Conservation (phyloP, 163 green algal genomes). For the Coccomyxa subellipsoidea region DNA sequence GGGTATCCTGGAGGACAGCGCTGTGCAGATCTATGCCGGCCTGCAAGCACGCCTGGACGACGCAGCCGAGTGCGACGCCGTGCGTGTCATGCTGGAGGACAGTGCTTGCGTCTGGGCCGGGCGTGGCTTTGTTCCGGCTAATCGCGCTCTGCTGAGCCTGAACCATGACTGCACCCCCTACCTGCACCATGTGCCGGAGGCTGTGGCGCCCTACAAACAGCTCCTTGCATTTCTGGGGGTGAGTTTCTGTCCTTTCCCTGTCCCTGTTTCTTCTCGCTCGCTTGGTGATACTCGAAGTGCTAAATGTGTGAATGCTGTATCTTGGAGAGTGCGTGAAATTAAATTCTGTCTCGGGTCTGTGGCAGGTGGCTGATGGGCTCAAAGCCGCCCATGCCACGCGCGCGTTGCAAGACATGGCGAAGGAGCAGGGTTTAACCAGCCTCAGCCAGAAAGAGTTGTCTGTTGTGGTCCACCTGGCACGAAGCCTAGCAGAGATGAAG, state of each 20-base stretch:
- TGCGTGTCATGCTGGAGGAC: constrained; percentile 9
- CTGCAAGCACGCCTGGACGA: constrained; percentile 1
- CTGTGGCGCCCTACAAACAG: constrained; percentile 12
- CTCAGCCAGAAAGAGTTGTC: constrained; percentile 8
- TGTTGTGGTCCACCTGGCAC: constrained; percentile 29
- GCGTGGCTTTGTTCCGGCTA: constrained; percentile 8
- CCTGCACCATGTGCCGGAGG: constrained; percentile 33
- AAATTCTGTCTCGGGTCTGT: neutral
- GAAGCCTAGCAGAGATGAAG: neutral
- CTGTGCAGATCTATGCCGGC: constrained; percentile 18
- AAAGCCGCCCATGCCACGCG: neutral
- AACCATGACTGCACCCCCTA: constrained; percentile 29
- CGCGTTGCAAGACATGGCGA: neutral
- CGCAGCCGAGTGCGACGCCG: neutral
- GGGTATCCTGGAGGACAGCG: constrained; percentile 11
- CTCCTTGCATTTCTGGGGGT: constrained; percentile 39
- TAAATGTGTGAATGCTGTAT: too few relatives aligned
- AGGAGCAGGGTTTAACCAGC: neutral
- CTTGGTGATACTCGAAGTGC: too few relatives aligned
- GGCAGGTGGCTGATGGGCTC: neutral
- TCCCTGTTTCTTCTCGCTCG: neutral
- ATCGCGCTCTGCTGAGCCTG: neutral
- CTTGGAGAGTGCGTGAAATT: too few relatives aligned
- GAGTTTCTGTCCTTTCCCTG: too few relatives aligned
- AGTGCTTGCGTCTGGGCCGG: constrained; percentile 14